Base-by-base conservation (phyloP, 176 grass and related monocot species). In the Melocanna baccifera region DNA sequence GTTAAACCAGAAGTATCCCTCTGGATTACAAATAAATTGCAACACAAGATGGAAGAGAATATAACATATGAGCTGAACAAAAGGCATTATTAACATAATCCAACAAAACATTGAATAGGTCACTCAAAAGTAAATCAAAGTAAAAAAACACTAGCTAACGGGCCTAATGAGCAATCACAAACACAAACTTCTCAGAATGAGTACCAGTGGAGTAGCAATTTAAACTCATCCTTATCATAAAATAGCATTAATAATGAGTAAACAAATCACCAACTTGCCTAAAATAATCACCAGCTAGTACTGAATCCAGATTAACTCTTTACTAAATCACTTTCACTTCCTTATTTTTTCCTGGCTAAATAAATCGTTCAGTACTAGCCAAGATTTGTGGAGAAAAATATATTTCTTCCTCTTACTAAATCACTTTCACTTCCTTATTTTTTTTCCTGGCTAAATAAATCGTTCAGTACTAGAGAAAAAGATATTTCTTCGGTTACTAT, bases 1-100 rank as follows among this genome's bases (percentile, higher is more conserved):
- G 97, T 99, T 86, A 99, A 87, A 84, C 91, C 81, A 56, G 91
- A 86, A 32, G 93, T 94, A 34, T 96, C 97, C 86, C 97, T 99
- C 93, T 99, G 83, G 71, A 81, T 63, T 63, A 85, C 62, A 73
- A 61, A 65, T 29, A 86, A 52, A 87, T 48, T 47, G 23, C 62
- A 87, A 76, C 56, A 79, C 2, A 52, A 76, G 40, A 84, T 80
- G 22, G 19, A 28, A 40, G 11, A 65, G 14, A 67, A 14, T 22
- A 62, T 61, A 69, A 62, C 77, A 6, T 6, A 85, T 55, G 23
- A 36, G 8, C 11, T 62, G 11, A 59, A 58, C 51, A 67, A 43
- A 78, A 62, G 47, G 40, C 4, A 34, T 34, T 2, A 50, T 18
- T 23, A 46, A 62, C 1, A 46, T 46, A 28, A 75, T 45, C 4